A percentile compares a stretch with the other conserved stretches of the same genome.
Conservation (phyloP, 768 basidiomycete species). For the Boletales sp. region DNA sequence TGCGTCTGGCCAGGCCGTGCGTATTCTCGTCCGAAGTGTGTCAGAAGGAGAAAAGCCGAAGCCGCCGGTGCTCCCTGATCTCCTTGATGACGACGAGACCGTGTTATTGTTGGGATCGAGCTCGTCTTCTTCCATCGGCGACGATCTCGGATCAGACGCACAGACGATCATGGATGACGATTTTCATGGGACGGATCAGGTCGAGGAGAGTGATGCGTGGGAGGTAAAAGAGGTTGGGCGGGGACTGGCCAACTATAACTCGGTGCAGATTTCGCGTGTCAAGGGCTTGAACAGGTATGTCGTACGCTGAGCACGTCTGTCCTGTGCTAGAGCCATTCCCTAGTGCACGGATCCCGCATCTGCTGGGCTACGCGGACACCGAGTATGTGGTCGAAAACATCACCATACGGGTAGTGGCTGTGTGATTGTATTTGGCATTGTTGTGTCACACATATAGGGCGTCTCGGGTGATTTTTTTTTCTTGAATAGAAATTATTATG, state of each 20-base stretch:
- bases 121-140: conserved; percentile 32
- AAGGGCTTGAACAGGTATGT: conserved; percentile 88
- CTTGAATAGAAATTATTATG: conserved; percentile 44
- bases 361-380: conserved; percentile 92
- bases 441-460: conserved; percentile 10
- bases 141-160: conserved; percentile 23
- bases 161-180: conserved; percentile 32
- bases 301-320: neutral
- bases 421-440: conserved; percentile 35
- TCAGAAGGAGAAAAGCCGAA: conserved; percentile 27
- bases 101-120: conserved; percentile 37
- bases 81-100: conserved; percentile 24
- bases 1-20: conserved; percentile 92
- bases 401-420: conserved; percentile 67
- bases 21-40: conserved; percentile 58
- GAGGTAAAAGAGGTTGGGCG: conserved; percentile 90
- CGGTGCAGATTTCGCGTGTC: conserved; percentile 81
- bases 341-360: conserved; percentile 75
- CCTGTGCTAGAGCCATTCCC: conserved; percentile 6
- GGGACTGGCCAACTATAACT: conserved; percentile 95
- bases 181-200: conserved; percentile 23
- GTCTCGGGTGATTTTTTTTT: too few species aligned
- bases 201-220: conserved; percentile 47
- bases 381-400: conserved; percentile 98
- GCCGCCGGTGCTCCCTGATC: conserved; percentile 21